These are phyloP conservation scores for Hypoxylon fuscum DNA, from an alignment of 495 filamentous ascomycete species.

Conservation along the genomic window DNA sequence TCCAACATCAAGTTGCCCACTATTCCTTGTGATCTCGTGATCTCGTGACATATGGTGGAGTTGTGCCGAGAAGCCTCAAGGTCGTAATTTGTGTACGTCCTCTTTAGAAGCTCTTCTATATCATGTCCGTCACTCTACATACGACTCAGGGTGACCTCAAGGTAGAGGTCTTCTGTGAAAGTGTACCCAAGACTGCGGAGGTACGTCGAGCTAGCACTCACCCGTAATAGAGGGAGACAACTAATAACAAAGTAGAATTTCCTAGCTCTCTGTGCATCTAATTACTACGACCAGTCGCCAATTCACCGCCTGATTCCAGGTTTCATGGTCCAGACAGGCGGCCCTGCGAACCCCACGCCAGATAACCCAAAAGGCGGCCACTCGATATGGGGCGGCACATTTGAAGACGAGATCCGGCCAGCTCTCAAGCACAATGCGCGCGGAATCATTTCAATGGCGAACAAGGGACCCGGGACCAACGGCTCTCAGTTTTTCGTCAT, in stretches of 20 bases:
- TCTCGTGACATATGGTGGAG: constrained; percentile 1
- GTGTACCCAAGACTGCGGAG: constrained; percentile 88
- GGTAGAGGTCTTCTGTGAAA: constrained; percentile 95
- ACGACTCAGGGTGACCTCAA: constrained; percentile 92
- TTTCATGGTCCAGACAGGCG: constrained; percentile 94
- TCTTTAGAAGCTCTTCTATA: constrained; percentile 10
- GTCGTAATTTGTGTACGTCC: background rate
- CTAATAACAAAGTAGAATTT: constrained; percentile 75
- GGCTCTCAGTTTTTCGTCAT: constrained; percentile 95
- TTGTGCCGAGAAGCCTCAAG: background rate
- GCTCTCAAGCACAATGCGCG: constrained; percentile 84
- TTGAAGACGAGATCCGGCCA: constrained; percentile 94
- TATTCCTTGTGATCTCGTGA: background rate
- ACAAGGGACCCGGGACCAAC: constrained; percentile 84
- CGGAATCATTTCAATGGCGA: constrained; percentile 93
- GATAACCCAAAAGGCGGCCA: constrained; percentile 77
- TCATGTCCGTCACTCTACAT: constrained; percentile 79
- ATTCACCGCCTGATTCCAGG: constrained; percentile 89
- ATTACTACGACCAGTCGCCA: constrained; percentile 86
- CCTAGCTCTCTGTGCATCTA: constrained; percentile 90
- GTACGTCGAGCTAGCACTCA: constrained; percentile 46
- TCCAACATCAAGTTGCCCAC: constrained; percentile 17
- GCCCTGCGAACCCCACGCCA: constrained; percentile 69
- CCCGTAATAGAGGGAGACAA: background rate
- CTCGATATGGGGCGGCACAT: constrained; percentile 83